Conservation (phyloP, 116 monocot genomes). For the Iris pallida region DNA sequence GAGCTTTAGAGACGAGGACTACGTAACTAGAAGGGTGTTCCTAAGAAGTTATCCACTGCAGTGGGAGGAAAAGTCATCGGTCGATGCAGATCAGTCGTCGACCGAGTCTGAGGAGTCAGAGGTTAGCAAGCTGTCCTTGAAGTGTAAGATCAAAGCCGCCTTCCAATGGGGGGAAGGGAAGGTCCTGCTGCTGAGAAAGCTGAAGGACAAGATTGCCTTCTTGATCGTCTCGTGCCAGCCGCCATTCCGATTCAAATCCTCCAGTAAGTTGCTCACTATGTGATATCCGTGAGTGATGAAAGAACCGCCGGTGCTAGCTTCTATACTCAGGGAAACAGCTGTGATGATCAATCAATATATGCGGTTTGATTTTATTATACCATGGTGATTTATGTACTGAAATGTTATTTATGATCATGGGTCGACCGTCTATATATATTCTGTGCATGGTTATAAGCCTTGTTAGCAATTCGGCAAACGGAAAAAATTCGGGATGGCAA, state of each 20-base stretch:
- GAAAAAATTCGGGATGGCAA: too few relatives aligned
- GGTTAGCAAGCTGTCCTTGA: constrained; percentile 12
- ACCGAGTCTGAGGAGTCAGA: constrained; percentile 2
- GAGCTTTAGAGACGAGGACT: constrained; percentile 53
- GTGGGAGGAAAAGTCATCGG: too few relatives aligned
- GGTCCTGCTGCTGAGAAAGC: constrained; percentile 36
- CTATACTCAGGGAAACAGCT: too few relatives aligned
- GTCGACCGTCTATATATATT: too few relatives aligned
- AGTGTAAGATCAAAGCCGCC: constrained; percentile 32
- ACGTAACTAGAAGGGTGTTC: constrained; percentile 52
- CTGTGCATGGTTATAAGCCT: too few relatives aligned
- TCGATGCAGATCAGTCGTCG: not conserved
- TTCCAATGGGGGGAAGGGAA: constrained; percentile 50
- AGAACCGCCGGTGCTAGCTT: too few relatives aligned
- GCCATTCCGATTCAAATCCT: constrained; percentile 41
- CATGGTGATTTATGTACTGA: too few relatives aligned
- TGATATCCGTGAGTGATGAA: too few relatives aligned
- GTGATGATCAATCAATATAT: too few relatives aligned
- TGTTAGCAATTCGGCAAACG: too few relatives aligned
- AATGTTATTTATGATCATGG: too few relatives aligned
- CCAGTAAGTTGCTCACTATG: constrained; percentile 22
- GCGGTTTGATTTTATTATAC: too few relatives aligned
- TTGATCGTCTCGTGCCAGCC: constrained; percentile 51
- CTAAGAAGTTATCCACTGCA: constrained; percentile 73
- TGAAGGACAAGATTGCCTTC: constrained; percentile 50